These are phyloP conservation scores for Russula vinacea DNA, from an alignment of 768 basidiomycete genomes.

Conservation along the genomic window DNA sequence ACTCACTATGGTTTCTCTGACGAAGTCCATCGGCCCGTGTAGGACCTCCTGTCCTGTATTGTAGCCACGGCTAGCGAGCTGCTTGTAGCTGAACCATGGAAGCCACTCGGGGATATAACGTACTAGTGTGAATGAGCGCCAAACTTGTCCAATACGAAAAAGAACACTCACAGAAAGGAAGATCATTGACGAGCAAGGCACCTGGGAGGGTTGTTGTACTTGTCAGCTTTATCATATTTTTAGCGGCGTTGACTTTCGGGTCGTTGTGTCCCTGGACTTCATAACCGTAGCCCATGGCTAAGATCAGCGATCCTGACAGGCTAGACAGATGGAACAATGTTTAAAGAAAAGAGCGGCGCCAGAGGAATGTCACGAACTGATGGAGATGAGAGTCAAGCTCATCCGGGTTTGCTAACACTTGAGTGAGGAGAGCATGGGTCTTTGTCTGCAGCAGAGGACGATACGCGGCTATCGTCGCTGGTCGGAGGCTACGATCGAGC, in stretches of 20 bases:
- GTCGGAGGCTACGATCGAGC: conserved; percentile 16
- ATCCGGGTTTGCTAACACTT: conserved; percentile 1
- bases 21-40: not conserved
- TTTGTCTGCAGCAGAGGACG: conserved; percentile 7
- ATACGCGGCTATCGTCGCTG: not conserved
- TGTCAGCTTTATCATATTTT: not conserved
- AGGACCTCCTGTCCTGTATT: not conserved
- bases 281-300: conserved; percentile 16
- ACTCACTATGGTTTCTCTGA: conserved; percentile 10
- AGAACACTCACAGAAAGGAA: conserved; percentile 2
- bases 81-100: conserved; percentile 16
- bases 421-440: conserved; percentile 2
- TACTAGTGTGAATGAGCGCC: not conserved
- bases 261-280: conserved; percentile 6
- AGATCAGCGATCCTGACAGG: conserved; percentile 1
- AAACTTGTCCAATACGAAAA: not conserved
- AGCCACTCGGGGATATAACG: conserved; percentile 16
- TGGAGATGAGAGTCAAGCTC: conserved; percentile 9
- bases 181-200: conserved; percentile 3
- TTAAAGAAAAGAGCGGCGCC: too few species aligned
- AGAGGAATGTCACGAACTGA: not conserved
- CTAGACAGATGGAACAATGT: not conserved
- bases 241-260: not conserved
- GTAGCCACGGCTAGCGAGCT: conserved; percentile 1
- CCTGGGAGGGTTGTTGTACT: not conserved